Evolutionary conservation across 495 filamentous ascomycete species (phyloP), one percentile per base, ranked within the genome.

Genomic region (Tricharina praecox): DNA sequence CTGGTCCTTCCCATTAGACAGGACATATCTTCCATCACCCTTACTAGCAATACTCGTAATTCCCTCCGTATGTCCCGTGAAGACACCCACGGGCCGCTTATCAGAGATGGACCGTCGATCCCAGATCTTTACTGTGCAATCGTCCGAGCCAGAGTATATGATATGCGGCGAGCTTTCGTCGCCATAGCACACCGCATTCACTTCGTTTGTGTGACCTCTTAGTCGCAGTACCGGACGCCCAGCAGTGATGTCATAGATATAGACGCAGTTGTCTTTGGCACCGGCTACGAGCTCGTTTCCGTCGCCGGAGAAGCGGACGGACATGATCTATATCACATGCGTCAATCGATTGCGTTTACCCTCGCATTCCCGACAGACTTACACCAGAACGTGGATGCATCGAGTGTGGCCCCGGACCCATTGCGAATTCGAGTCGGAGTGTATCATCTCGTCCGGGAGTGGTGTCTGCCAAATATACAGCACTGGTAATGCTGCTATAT

Each of bases 161-260:
- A 97, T 88, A 60, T 97, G 88, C 2, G 90, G 90, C 0, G 85
- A 93, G 15, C 74, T 73, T 43, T 73, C 74, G 63, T 96, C 90
- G 9, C 85, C 90, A 58, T 88, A 96, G 62, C 88, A 95, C 1
- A 97, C 90, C 18, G 90, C 90, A 62, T 97, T 97, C 21, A 97
- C 90, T 62, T 97, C 87, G 51, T 90, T 75, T 9, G 72, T 63
- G 56, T 97, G 90, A 1, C 83, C 85, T 21, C 64, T 66, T 15
- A 96, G 78, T 47, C 75, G 75, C 34, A 94, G 74, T 21, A 93
- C 70, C 1, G 80, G 69, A 36, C 72, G 68, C 24, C 78, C 73
- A 0, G 77, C 76, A 60, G 94, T 87, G 34, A 97, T 77, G 56
- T 97, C 90, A 56, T 92, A 94, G n/a, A 94, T 83, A 38, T 90